Percentiles rank a stretch among this genome's conserved stretches.
Conservation (phyloP, 805 yeast genomes). For the Yueomyces sinensis region DNA sequence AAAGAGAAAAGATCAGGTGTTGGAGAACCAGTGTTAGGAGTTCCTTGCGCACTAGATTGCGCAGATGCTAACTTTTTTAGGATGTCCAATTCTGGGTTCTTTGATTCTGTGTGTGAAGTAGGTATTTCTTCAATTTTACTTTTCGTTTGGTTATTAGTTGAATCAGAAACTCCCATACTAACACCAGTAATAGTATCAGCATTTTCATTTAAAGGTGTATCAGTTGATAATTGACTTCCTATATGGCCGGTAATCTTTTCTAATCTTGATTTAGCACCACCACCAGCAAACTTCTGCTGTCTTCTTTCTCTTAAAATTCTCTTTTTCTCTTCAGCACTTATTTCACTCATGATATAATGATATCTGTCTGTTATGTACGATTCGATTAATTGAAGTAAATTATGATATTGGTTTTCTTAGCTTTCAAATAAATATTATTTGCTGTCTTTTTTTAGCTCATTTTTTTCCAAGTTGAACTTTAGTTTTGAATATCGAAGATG, state of each 20-base stretch:
- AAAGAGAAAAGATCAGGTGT: slow-evolving; percentile 17
- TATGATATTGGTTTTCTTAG: too few species aligned
- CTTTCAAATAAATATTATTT: too few species aligned
- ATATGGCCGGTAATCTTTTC: slow-evolving; percentile 33
- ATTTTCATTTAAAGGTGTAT: slow-evolving; percentile 19
- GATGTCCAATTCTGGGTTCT: slow-evolving; percentile 14
- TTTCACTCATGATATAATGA: slow-evolving; percentile 29
- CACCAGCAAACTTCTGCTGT: slow-evolving; percentile 46
- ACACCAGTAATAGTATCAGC: neutral
- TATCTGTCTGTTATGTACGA: too few species aligned
- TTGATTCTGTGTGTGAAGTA: neutral
- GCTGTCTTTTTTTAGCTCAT: too few species aligned
- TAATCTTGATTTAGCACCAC: slow-evolving; percentile 41
- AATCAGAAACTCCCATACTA: neutral
- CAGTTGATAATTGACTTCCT: slow-evolving; percentile 25
- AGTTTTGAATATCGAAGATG: too few species aligned
- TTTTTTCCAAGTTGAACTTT: too few species aligned
- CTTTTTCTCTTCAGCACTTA: slow-evolving; percentile 46
- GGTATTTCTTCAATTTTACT: neutral
- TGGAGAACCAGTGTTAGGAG: slow-evolving; percentile 7
- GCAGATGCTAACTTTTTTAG: slow-evolving; percentile 18
- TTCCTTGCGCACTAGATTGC: slow-evolving; percentile 2
- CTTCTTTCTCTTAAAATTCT: slow-evolving; percentile 48
- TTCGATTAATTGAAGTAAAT: too few species aligned
- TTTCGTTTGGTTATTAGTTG: neutral